Evolutionary conservation across 257 asterid species (phyloP).

Genomic region (Nicotiana benthamiana): DNA sequence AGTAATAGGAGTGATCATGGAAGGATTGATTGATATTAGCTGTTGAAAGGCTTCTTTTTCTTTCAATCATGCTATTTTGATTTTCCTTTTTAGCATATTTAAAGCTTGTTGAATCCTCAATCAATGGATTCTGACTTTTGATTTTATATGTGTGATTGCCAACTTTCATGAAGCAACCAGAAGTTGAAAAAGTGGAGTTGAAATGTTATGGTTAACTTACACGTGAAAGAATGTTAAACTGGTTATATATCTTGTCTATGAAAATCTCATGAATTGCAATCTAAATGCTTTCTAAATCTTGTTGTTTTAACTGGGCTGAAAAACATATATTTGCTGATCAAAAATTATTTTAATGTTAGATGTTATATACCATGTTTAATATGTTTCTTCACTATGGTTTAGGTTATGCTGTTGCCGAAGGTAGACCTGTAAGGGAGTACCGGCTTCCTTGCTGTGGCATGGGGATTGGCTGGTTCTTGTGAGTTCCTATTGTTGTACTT

Average conservation of each 20-base stretch:
- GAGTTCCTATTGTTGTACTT: conserved; percentile 27
- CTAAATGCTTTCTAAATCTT: background rate
- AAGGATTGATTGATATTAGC: background rate
- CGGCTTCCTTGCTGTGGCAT: conserved; percentile 93
- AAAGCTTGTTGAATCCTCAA: background rate
- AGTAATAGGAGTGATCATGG: background rate
- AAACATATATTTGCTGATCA: background rate
- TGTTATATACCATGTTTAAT: background rate
- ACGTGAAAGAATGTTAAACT: background rate
- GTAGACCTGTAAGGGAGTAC: conserved; percentile 40
- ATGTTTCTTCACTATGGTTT: background rate
- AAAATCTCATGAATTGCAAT: background rate
- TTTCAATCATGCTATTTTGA: background rate
- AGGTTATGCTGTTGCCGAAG: conserved; percentile 67
- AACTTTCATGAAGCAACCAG: background rate
- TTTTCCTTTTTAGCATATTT: background rate
- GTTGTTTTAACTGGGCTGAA: background rate
- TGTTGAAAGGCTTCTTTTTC: background rate
- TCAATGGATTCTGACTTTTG: background rate
- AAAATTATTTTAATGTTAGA: background rate
- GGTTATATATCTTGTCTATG: background rate
- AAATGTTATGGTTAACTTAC: background rate
- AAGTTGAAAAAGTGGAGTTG: background rate
- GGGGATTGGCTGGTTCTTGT: conserved; percentile 92
- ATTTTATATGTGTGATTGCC: background rate